Evolutionary conservation across 768 basidiomycete genomes (phyloP).

Genomic region (Paxillus rubicundulus): DNA sequence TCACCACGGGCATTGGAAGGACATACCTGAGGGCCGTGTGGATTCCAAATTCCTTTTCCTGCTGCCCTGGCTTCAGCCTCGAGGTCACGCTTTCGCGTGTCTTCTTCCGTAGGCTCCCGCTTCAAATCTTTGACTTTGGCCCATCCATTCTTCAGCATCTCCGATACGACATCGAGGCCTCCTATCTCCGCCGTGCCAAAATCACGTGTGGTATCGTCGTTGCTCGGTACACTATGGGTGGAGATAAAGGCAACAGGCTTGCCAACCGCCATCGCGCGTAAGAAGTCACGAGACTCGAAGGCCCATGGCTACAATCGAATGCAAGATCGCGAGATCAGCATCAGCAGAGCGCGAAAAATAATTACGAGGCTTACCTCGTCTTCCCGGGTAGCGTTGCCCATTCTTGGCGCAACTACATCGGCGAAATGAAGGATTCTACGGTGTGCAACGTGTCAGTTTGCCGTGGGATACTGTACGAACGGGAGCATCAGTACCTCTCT

Average conservation of each 20-base stretch:
- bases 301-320: conserved; percentile 66
- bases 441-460: conserved; percentile 11
- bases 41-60: conserved; percentile 85
- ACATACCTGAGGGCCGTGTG: conserved; percentile 68
- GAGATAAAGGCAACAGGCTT: conserved; percentile 87
- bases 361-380: conserved; percentile 67
- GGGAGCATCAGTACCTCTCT: conserved; percentile 59
- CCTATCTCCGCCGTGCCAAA: conserved; percentile 73
- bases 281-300: conserved; percentile 89
- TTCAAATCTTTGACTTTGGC: conserved; percentile 86
- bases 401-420: conserved; percentile 78
- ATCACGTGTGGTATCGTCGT: conserved; percentile 76
- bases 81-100: conserved; percentile 64
- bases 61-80: conserved; percentile 73
- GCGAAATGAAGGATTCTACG: conserved; percentile 84
- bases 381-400: conserved; percentile 78
- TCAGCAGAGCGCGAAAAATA: not conserved
- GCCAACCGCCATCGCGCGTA: conserved; percentile 81
- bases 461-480: not conserved
- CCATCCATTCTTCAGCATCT: conserved; percentile 90
- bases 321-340: conserved; percentile 3
- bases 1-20: not conserved
- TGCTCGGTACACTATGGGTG: conserved; percentile 73
- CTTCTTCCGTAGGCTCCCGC: conserved; percentile 79
- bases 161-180: conserved; percentile 68